Evolutionary conservation across 2,329 filamentous ascomycete genomes (phyloP), one percentile per base, ranked within the genome.

Genomic region (Rhynchosporium secalis): DNA sequence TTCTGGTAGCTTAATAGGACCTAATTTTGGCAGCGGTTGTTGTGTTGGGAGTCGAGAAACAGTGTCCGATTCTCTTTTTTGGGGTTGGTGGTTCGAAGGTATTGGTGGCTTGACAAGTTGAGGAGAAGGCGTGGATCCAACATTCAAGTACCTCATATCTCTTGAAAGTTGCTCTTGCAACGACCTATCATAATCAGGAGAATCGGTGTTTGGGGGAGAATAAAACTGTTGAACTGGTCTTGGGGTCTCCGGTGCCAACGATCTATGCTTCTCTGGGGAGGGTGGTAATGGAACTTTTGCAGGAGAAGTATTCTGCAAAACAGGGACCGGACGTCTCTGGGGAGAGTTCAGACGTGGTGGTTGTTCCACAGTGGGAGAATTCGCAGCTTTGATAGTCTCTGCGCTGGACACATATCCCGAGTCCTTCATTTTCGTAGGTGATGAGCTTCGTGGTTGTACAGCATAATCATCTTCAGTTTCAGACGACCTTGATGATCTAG

Each of bases 151-250:
- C 36, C 79, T 78, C 77, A 88, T 83, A 65, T 88, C 86, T 62
- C 81, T 81, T 67, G 85, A 84, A n/a, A 89, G 74, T 72, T 89
- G 84, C 45, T 84, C 81, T 64, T 86, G 85, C 47, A 87, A 73
- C 47, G 82, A 80, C 51, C 79, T 78, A 68, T 88, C 86, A 67
- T 87, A 86, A 62, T 87, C 85, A 8, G 81, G 78, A 3, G 85
- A 85, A 58, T 81, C 80, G 3, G 78, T 73, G 5, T 80, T 78
- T 8, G 77, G 72, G 5, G 60, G 56, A 45, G 59, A 79, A 78
- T 66, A 66, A 28, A 15, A 81, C 80, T 68, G 79, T 77, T 47
- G 82, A 76, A 60, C 79, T 79, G 55, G 76, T 74, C n/a, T 76
- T 28, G 84, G 82, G 8, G 82, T 83, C 62, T 81, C 78, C 8